Percentiles rank a stretch among this genome's conserved stretches.
Conservation (phyloP, 768 basidiomycete species). For the Phlebiopsis flavidoalba region DNA sequence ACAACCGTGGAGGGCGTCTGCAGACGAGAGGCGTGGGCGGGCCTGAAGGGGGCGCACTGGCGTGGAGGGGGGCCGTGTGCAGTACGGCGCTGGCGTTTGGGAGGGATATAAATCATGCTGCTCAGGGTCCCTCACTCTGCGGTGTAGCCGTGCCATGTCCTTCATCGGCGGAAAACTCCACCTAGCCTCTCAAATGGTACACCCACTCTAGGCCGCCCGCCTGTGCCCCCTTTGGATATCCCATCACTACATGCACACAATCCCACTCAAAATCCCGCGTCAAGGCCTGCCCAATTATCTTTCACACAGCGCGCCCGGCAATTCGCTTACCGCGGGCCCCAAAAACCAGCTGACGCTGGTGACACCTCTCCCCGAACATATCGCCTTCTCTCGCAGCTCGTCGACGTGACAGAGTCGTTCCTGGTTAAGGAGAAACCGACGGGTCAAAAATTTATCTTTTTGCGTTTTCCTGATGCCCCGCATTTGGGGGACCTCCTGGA, state of each 20-base stretch:
- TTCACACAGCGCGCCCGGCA: background rate
- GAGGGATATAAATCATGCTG: background rate
- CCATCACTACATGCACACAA: too few relatives aligned
- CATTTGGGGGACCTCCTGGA: too few relatives aligned
- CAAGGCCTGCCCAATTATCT: background rate
- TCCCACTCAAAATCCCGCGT: background rate
- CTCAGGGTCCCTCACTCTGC: background rate
- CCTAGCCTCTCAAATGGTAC: background rate
- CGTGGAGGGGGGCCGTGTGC: background rate
- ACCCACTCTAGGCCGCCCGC: background rate
- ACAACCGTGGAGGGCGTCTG: background rate
- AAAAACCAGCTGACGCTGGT: background rate
- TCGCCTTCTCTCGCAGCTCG: background rate
- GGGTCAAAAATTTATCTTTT: background rate
- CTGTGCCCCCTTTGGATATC: too few relatives aligned
- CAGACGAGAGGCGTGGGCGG: background rate
- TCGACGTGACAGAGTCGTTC: background rate
- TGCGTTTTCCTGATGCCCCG: too few relatives aligned
- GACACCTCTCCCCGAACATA: background rate
- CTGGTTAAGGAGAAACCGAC: too few relatives aligned
- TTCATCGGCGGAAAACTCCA: background rate
- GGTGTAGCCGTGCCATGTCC: background rate
- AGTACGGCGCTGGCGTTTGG: background rate
- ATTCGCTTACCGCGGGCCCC: background rate
- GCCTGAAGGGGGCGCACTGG: background rate